Evolutionary conservation across 331 rosid genomes (phyloP).

Genomic region (Stylosanthes scabra): DNA sequence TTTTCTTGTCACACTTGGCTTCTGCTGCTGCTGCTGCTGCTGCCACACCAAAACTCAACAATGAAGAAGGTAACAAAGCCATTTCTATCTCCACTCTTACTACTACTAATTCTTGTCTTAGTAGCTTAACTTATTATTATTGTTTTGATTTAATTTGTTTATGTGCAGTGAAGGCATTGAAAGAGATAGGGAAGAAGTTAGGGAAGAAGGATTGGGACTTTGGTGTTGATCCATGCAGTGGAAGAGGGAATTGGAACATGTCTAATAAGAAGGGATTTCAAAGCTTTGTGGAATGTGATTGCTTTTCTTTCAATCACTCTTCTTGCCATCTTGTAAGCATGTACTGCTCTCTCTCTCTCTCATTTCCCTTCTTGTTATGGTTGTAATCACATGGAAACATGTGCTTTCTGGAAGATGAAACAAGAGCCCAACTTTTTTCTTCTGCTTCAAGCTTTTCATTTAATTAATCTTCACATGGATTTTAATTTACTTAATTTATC

Average conservation of each 20-base stretch:
- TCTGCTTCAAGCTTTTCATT: neutral
- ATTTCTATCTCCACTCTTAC: neutral
- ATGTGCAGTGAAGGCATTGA: slow-evolving; percentile 72
- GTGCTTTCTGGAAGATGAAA: slow-evolving; percentile 4
- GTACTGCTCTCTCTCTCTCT: slow-evolving; percentile 47
- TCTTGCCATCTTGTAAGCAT: slow-evolving; percentile 85
- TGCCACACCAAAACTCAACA: slow-evolving; percentile 69
- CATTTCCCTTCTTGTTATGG: slow-evolving; percentile 11
- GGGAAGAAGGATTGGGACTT: slow-evolving; percentile 97
- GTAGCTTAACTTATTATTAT: too few species aligned
- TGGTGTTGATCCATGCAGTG: slow-evolving; percentile 75
- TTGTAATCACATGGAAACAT: slow-evolving; percentile 40
- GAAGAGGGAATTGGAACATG: slow-evolving; percentile 67
- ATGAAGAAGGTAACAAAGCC: slow-evolving; percentile 61
- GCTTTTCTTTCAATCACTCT: slow-evolving; percentile 63
- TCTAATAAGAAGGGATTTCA: slow-evolving; percentile 57
- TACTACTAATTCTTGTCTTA: neutral
- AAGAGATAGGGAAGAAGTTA: slow-evolving; percentile 70
- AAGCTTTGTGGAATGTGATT: slow-evolving; percentile 64
- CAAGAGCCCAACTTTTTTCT: neutral
- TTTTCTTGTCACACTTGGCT: slow-evolving; percentile 49
- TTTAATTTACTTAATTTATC: slow-evolving; percentile 10
- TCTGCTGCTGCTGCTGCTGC: slow-evolving; percentile 47
- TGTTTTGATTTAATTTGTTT: slow-evolving; percentile 23
- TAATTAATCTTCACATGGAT: slow-evolving; percentile 17